Conservation (phyloP, 2,329 filamentous ascomycete species). For the Graphilbum sp. region DNA sequence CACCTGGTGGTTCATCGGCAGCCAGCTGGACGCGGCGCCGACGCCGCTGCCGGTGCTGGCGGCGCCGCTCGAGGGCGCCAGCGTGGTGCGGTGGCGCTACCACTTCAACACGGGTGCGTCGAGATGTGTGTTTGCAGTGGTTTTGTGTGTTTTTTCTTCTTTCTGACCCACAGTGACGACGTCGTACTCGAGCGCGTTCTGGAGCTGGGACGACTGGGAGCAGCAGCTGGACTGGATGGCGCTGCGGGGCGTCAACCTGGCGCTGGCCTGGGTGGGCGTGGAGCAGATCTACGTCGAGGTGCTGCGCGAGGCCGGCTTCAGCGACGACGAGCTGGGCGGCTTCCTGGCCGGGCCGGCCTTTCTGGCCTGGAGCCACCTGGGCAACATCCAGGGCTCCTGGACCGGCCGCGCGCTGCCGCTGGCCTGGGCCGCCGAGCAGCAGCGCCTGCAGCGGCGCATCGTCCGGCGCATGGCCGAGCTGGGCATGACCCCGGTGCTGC, state of each 20-base stretch:
- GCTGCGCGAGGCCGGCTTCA: conserved; percentile 27
- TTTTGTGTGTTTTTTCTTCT: not conserved
- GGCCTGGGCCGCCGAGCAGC: conserved; percentile 30
- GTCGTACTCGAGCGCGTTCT: conserved; percentile 33
- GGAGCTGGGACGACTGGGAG: conserved; percentile 37
- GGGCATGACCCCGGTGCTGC: conserved; percentile 34
- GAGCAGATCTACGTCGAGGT: conserved; percentile 33
- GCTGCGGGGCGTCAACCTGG: conserved; percentile 32
- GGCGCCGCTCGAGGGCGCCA: conserved; percentile 20
- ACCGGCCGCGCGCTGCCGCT: conserved; percentile 22
- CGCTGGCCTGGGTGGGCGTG: conserved; percentile 33
- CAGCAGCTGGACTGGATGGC: conserved; percentile 34
- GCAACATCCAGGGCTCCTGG: conserved; percentile 35
- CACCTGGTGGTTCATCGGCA: conserved; percentile 30
- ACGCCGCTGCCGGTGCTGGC: conserved; percentile 15
- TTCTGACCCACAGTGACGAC: conserved; percentile 24
- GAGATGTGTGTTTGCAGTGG: too few species aligned
- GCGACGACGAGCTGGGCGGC: conserved; percentile 23
- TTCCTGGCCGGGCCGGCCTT: conserved; percentile 35
- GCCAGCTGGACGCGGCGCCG: conserved; percentile 18
- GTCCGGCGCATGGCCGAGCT: conserved; percentile 31
- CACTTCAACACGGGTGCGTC: conserved; percentile 30
- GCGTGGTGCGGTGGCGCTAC: conserved; percentile 17
- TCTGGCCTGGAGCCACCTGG: conserved; percentile 36
- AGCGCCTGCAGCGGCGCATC: conserved; percentile 30